Conservation (phyloP, 208 protist species). For the Crithidia expoeki region DNA sequence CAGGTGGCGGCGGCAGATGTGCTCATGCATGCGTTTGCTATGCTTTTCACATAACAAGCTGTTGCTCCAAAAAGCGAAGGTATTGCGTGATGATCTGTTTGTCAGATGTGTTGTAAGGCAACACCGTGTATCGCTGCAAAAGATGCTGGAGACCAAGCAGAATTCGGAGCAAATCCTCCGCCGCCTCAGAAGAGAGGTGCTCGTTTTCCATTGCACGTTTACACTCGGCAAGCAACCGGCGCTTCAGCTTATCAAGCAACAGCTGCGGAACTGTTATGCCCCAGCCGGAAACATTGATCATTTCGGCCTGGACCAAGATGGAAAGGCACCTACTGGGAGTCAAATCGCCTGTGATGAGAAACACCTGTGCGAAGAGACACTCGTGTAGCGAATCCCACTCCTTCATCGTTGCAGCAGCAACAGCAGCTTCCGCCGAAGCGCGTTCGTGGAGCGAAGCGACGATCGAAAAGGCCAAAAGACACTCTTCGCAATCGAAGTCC, state of each 20-base stretch:
- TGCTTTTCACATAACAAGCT: neutral
- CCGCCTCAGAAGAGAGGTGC: neutral
- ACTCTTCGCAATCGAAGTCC: constrained; percentile 32
- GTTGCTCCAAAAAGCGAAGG: constrained; percentile 13
- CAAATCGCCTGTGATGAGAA: constrained; percentile 37
- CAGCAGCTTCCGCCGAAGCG: constrained; percentile 13
- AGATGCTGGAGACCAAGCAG: constrained; percentile 37
- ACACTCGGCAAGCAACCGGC: constrained; percentile 35
- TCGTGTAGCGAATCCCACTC: constrained; percentile 55
- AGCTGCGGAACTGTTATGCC: constrained; percentile 41
- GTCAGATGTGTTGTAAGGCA: constrained; percentile 41
- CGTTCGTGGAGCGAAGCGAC: constrained; percentile 21
- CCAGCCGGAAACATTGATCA: constrained; percentile 54
- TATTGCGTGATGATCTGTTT: constrained; percentile 20
- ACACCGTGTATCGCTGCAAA: constrained; percentile 42
- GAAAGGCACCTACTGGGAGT: constrained; percentile 43
- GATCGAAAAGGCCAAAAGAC: constrained; percentile 26
- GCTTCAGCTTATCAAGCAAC: constrained; percentile 58
- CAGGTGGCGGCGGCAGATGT: too few relatives aligned
- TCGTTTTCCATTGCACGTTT: constrained; percentile 7
- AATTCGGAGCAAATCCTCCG: constrained; percentile 25
- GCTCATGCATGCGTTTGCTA: too few relatives aligned
- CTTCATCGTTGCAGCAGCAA: constrained; percentile 1
- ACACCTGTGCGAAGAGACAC: constrained; percentile 63
- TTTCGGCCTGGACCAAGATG: constrained; percentile 57